Evolutionary conservation across 805 yeast genomes (phyloP).

Genomic region (Candida insectorum): DNA sequence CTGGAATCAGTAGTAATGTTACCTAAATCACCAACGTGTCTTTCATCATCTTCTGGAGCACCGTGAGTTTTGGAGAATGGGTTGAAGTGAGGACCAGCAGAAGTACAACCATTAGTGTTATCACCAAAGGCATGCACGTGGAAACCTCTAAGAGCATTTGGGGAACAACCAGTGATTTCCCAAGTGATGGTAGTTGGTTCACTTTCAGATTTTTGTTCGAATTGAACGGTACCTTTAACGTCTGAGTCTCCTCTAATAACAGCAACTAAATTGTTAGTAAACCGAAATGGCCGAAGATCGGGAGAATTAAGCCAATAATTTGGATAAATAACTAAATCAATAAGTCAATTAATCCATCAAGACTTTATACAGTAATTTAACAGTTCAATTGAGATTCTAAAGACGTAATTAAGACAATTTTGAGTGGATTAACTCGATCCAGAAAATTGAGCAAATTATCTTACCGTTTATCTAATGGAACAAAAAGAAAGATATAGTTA

Average conservation of each 20-base stretch:
- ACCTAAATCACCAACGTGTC: slow-evolving; percentile 97
- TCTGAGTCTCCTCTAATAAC: slow-evolving; percentile 93
- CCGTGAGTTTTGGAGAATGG: slow-evolving; percentile 89
- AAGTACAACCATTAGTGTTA: slow-evolving; percentile 98
- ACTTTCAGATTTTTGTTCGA: slow-evolving; percentile 76
- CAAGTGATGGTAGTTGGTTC: slow-evolving; percentile 84
- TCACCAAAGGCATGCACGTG: slow-evolving; percentile 98
- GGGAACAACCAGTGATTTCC: slow-evolving; percentile 85
- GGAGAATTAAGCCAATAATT: no score
- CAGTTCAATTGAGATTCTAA: no score
- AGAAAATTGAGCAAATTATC: slow-evolving; percentile 7
- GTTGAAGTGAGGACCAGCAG: slow-evolving; percentile 97
- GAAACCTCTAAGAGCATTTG: slow-evolving; percentile 93
- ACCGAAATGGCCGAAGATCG: no score
- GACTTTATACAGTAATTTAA: no score
- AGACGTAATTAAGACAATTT: no score
- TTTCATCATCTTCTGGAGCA: slow-evolving; percentile 75
- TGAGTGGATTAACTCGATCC: no score
- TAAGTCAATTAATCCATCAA: not conserved
- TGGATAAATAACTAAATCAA: no score
- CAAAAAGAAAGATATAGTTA: no score
- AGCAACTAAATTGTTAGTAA: slow-evolving; percentile 56
- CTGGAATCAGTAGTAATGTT: slow-evolving; percentile 81
- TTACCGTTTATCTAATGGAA: not conserved
- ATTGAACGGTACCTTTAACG: slow-evolving; percentile 82